phyloP scores from a whole-genome alignment of 106 monocot species.

The Platanthera zijinensis region DNA sequence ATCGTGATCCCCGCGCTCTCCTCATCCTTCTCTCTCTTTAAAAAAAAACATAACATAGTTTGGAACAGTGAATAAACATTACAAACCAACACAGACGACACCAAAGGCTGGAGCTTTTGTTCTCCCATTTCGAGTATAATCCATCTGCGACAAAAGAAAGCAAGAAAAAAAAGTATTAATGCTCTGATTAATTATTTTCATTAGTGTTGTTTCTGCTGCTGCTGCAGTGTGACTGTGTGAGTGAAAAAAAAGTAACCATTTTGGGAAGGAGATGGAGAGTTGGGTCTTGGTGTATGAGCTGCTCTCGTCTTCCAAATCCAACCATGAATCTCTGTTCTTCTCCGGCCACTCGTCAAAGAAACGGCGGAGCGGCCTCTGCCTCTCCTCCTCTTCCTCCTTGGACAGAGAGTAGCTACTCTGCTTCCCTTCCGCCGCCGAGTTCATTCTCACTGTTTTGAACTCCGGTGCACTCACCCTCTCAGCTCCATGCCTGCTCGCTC shows the following conservation, averaged over 20 bases:
- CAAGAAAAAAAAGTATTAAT: background rate
- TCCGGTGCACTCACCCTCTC: constrained; percentile 50
- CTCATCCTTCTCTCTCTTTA: too few relatives aligned
- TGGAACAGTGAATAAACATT: background rate
- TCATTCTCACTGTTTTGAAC: constrained; percentile 47
- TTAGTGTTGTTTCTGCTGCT: background rate
- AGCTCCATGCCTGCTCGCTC: background rate
- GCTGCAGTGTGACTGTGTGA: background rate
- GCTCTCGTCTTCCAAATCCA: constrained; percentile 31
- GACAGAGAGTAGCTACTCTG: constrained; percentile 6
- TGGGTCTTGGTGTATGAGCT: constrained; percentile 40
- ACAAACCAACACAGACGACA: background rate
- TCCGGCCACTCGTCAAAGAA: constrained; percentile 69
- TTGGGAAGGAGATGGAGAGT: constrained; percentile 68
- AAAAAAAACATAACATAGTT: background rate
- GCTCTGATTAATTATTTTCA: background rate
- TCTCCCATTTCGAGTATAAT: background rate
- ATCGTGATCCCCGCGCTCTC: too few relatives aligned
- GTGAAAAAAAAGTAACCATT: constrained; percentile 14
- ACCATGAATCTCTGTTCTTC: constrained; percentile 29
- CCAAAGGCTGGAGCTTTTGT: background rate
- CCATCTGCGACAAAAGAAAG: background rate
- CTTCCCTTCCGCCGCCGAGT: constrained; percentile 26
- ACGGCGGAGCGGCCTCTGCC: constrained; percentile 36
- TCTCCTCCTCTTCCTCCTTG: constrained; percentile 16